These are phyloP conservation scores for grape (Vitis vinifera) DNA, from an alignment of 164 flowering plant species.

Conservation along the genomic window DNA sequence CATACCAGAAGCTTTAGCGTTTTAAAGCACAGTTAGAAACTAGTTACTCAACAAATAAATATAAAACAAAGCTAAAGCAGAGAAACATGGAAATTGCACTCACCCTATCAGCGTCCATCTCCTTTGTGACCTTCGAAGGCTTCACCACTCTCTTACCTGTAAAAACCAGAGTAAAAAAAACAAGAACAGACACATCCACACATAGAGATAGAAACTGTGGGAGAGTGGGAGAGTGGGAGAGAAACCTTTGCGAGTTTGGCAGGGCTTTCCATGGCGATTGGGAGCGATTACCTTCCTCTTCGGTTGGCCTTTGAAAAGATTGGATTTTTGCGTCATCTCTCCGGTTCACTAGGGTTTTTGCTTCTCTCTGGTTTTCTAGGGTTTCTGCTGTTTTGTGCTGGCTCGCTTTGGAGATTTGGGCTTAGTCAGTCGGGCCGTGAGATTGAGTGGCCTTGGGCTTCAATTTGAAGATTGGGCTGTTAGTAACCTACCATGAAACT, in stretches of 20 bases:
- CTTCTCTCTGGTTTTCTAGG: too few species aligned
- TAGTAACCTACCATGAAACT: too few species aligned
- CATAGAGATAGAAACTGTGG: not conserved
- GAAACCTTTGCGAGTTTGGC: constrained; percentile 64
- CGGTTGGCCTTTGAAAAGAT: constrained; percentile 75
- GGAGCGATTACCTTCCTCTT: constrained; percentile 68
- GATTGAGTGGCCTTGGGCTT: not conserved
- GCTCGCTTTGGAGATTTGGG: not conserved
- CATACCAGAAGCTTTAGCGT: too few species aligned
- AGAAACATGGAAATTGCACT: not conserved
- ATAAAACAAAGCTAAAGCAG: not conserved
- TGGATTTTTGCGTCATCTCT: constrained; percentile 74
- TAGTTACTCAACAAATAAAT: not conserved
- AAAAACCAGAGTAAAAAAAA: not conserved
- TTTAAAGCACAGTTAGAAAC: too few species aligned
- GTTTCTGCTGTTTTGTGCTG: too few species aligned
- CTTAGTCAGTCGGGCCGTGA: not conserved
- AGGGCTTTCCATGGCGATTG: constrained; percentile 68
- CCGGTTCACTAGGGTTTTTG: not conserved
- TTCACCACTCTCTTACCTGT: constrained; percentile 62
- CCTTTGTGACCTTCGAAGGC: constrained; percentile 59
- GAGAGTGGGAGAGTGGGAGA: not conserved
- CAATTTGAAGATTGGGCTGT: too few species aligned
- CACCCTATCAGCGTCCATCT: constrained; percentile 62
- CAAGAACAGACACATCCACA: not conserved